Conservation (phyloP, 1,284 basidiomycete species). For the Pisolithus thermaeus region DNA sequence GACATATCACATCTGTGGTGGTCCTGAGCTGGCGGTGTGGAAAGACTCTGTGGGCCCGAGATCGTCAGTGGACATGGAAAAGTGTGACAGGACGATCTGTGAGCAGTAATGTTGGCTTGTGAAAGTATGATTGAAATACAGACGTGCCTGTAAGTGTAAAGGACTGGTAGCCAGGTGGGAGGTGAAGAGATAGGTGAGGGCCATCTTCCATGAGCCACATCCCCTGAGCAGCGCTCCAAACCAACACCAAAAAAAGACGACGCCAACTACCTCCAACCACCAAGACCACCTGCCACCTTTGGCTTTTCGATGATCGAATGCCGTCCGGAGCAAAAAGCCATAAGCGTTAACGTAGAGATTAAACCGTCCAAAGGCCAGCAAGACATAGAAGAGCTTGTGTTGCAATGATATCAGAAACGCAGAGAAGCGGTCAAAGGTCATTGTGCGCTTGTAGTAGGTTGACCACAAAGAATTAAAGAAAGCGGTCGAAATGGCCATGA, state of each 20-base stretch:
- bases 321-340: slow-evolving; percentile 61
- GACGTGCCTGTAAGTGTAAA: slow-evolving; percentile 72
- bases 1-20: slow-evolving; percentile 92
- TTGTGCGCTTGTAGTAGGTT: slow-evolving; percentile 89
- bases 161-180: slow-evolving; percentile 81
- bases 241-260: slow-evolving; percentile 80
- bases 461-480: slow-evolving; percentile 88
- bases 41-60: slow-evolving; percentile 91
- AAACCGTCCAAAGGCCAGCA: slow-evolving; percentile 91
- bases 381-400: slow-evolving; percentile 90
- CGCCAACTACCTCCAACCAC: slow-evolving; percentile 62
- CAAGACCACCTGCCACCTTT: slow-evolving; percentile 67
- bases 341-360: slow-evolving; percentile 94
- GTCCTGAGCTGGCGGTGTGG: slow-evolving; percentile 90
- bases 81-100: slow-evolving; percentile 97
- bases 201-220: slow-evolving; percentile 62
- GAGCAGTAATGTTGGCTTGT: neutral
- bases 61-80: slow-evolving; percentile 91
- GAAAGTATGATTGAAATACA: slow-evolving; percentile 3
- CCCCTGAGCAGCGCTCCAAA: slow-evolving; percentile 61
- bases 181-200: slow-evolving; percentile 67
- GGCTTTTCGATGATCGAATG: slow-evolving; percentile 53
- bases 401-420: slow-evolving; percentile 71
- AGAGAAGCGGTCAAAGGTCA: slow-evolving; percentile 74
- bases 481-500: slow-evolving; percentile 88